Conservation (phyloP, 1,284 basidiomycete species). For the Ceratobasidium sp. region DNA sequence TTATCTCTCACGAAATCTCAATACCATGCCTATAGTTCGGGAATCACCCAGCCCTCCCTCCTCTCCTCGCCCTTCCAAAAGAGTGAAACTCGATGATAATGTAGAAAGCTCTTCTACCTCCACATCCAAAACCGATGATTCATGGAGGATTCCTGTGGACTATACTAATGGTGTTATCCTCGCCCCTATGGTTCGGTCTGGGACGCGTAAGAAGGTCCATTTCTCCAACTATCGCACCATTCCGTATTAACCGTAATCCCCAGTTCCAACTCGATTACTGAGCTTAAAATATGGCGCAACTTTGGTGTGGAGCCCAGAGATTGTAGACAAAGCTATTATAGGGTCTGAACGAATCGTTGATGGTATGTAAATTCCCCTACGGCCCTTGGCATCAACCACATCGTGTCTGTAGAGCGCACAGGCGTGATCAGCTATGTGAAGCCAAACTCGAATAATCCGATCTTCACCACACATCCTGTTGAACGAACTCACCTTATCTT, state of each 20-base stretch:
- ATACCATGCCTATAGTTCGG: conserved; percentile 15
- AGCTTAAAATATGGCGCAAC: conserved; percentile 92
- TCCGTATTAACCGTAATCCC: background rate
- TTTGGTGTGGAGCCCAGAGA: conserved; percentile 96
- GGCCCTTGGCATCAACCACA: background rate
- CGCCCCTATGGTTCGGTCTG: conserved; percentile 94
- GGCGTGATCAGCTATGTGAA: conserved; percentile 88
- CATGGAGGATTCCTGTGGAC: conserved; percentile 39
- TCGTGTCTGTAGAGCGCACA: conserved; percentile 65
- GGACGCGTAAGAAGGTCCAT: conserved; percentile 66
- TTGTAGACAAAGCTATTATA: conserved; percentile 94
- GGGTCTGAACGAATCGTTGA: conserved; percentile 82
- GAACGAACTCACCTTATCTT: conserved; percentile 90
- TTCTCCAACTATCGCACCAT: conserved; percentile 33
- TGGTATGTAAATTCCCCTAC: conserved; percentile 59
- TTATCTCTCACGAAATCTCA: background rate
- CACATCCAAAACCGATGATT: background rate
- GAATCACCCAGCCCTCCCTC: conserved; percentile 12
- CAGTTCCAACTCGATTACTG: conserved; percentile 82
- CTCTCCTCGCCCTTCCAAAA: conserved; percentile 19
- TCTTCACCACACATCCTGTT: conserved; percentile 92
- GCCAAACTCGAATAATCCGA: conserved; percentile 68
- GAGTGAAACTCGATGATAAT: conserved; percentile 9
- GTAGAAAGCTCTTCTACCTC: background rate
- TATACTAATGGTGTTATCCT: conserved; percentile 81